Evolutionary conservation across 768 basidiomycete species (phyloP), one percentile per base, ranked within the genome.

Genomic region (Rossbeevera mucosa): DNA sequence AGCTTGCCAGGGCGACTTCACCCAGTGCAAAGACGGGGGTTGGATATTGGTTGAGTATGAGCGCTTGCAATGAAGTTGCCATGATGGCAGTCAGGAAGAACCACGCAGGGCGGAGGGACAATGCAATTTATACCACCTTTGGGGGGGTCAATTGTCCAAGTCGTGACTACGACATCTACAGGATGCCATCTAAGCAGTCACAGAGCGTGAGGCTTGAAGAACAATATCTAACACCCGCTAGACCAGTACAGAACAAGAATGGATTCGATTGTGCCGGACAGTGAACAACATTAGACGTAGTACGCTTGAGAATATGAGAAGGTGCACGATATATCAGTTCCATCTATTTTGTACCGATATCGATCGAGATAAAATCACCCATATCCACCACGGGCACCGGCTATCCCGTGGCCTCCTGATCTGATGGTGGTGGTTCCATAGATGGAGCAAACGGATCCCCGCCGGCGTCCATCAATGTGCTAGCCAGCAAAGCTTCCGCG

Each of bases 371-470:
- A 13, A 11, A 44, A 33, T 62, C 29, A 64, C 57, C 42, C 20
- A 28, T 29, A 28, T 36, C 24, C 38, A 31, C 8, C 25, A 26
- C 25, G 33, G 11, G 14, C 24, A 44, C 2, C 26, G 43, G 42
- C 36, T 57, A 53, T 47, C 56, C 62, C 25, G 55, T 51, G 1
- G 49, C 18, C 26, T 48, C 59, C 22, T 54, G 58, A 40, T 42
- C 48, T 22, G 59, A 31, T 33, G 59, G 55, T 40, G 45, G 55
- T 30, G 57, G 59, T 9, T 65, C 61, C 55, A 66, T 56, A 13
- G 66, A 13, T 4, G 57, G 25, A 28, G 68, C 74, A 62, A 89
- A 91, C 6, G 85, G 86, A 60, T 89, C 84, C 1, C 62, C 75
- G 14, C 71, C 70, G 46, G 77, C 68, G 64, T 83, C 82, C 76